Evolutionary conservation across 2,329 filamentous ascomycete species (phyloP), one percentile per base, ranked within the genome.

Genomic region (Arthrobotrys megalospora): DNA sequence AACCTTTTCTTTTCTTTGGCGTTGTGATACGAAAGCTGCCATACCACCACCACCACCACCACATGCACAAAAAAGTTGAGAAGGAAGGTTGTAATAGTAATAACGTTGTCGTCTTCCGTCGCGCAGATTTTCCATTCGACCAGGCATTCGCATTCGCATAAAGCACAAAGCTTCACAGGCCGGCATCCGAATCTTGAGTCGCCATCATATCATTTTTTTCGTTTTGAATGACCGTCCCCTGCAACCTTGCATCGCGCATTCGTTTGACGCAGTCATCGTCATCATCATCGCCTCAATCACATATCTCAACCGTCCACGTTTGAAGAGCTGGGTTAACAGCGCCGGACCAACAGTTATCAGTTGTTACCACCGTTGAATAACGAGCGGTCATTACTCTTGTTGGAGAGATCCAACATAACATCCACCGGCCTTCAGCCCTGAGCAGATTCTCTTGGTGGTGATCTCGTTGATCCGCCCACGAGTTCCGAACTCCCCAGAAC

Each of bases 21-120:
- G 63, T 72, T 78, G 62, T 68, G 67, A 71, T 71, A 72, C 67
- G 55, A 60, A 28, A 28, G 10, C 55, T 60, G 55, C 55, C 55
- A 43, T 60, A 55, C 50, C 45, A 21, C 45, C 43, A 47, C 43
- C n/a, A 21, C 16, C 63, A 16, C 38, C 16, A 60, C 47, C 47
- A 32, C 53, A 71, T 64, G 47, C 45, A 38, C 70, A 77, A 41
- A 36, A 36, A 47, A 34, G 63, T 34, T 67, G 32, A 32, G 36
- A 48, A 48, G 32, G 43, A 58, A 43, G 34, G 41, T 65, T 60
- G 60, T 70, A 70, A 66, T 69, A 65, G 53, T 63, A 70, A 47
- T 71, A 76, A 68, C 55, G 34, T 60, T 76, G 67, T 64, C 66
- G 63, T 47, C 60, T 58, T 41, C 34, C 43, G 50, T 65, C 62